Base-by-base conservation (phyloP, 352 stramenopile genomes). In the Pythium coloratum region DNA sequence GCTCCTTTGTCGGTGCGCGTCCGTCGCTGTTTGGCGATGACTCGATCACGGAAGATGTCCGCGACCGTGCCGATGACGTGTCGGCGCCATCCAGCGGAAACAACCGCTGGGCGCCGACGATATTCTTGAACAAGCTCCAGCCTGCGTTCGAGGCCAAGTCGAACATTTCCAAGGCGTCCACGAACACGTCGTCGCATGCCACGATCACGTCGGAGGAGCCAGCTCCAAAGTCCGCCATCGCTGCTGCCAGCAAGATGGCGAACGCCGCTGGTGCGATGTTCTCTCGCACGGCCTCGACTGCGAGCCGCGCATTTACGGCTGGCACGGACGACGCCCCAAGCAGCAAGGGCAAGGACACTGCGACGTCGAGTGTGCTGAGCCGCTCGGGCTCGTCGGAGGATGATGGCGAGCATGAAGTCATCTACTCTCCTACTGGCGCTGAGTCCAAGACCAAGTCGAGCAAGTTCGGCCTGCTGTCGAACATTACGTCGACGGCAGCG, bases 381-480 rank as follows among this genome's bases (percentile, higher is more conserved):
- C 53, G 60, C 34, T 68, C 59, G 5, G 63, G 63, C 55, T 68
- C 67, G 9, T 51, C 26, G 7, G 59, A 72, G 12, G 67, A 73
- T 12, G 67, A 69, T 13, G 33, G 3, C 18, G 66, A 73, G 16
- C 62, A 64, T 28, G 67, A 69, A 20, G 47, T 32, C 16, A 58
- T 73, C 3, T 72, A 72, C 56, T 73, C 67, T 2, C 67, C 67
- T 9, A 69, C 67, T 7, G 56, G 28, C 24, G 61, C 60, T 3
- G 61, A 73, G 3, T 34, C 55, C 26, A 68, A 80, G 33, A 56
- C 63, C 14, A 88, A 85, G 71, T 75, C 76, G 13, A 47, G 62
- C 46, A 76, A 76, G 44, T 88, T 86, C 16, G 73, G 79, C 24
- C 62, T 77, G 44, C 77, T 88, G 16, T 62, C 40, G 5, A 77